Evolutionary conservation across 352 stramenopile genomes (phyloP), one percentile per base, ranked within the genome.

Genomic region (Phytophthora boehmeriae): DNA sequence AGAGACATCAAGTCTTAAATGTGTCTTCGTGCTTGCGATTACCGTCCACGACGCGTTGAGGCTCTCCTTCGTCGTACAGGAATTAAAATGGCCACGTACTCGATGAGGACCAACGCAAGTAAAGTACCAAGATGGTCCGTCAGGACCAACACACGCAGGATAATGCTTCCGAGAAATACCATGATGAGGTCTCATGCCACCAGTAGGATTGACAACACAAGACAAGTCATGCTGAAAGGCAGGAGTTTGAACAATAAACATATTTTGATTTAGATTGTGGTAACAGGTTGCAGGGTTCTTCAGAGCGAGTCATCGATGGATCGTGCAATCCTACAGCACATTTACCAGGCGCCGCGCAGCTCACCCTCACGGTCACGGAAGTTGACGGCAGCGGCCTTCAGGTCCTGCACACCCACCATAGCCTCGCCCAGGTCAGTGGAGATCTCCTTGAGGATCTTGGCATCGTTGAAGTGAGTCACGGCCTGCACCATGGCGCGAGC

Each of bases 361-460:
- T 90, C 87, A 41, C 96, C 96, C 78, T 99, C 97, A 57, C 97
- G 83, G 81, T 99, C 97, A 73, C 97, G 90, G 79, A 99, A 99
- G 85, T 99, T 99, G 19, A 99, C 96, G 36, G 80, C 73, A 72
- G 98, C 93, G 25, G 71, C 82, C 71, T 98, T 98, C 60, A 99
- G 90, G 76, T 99, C 96, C 58, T 90, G 96, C 67, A 99, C 97
- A 47, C 97, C 97, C 50, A 99, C 97, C 97, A 99, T 99, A 54
- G 97, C 93, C 49, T 96, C 92, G 63, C 97, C 97, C 16, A 99
- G 83, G 67, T 97, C 83, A 22, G 93, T 98, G 30, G 81, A 97
- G 54, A 98, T 93, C 68, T 99, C 96, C 77, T 97, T 97, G 34
- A 99, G 78, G 30, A 98, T 97, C 88, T 98, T 98, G 8, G 96